Percentiles rank a stretch among this genome's conserved stretches.
Evolutionary conservation across 202 grass and related monocot genomes (phyloP).

Genomic region (Setaria viridis): DNA sequence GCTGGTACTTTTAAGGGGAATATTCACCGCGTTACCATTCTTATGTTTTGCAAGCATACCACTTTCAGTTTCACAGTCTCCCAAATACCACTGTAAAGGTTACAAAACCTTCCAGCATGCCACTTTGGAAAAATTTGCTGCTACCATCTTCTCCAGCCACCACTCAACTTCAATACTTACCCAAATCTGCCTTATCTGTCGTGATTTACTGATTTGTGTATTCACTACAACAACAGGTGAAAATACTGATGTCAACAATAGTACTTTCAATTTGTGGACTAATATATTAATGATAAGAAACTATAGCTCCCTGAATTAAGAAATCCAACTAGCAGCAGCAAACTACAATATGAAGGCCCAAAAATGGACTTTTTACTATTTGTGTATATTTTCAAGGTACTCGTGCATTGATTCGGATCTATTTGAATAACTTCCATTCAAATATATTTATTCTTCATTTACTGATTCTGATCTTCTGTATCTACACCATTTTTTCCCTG

Average conservation of each 20-base stretch:
- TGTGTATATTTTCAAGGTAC: neutral
- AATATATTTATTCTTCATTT: conserved; percentile 20
- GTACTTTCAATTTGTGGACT: neutral
- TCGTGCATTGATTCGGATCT: neutral
- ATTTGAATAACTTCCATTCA: neutral
- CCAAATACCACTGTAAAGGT: neutral
- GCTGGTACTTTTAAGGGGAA: neutral
- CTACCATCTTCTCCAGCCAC: neutral
- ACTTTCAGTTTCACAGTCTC: neutral
- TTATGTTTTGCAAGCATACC: neutral
- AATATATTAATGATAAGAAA: too few relatives aligned
- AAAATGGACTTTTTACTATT: neutral
- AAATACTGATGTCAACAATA: neutral
- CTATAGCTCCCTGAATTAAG: neutral
- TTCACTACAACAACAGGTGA: neutral
- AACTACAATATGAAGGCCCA: neutral
- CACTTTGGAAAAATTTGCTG: neutral
- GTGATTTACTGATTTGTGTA: neutral
- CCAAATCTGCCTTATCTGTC: neutral
- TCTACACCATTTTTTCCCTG: neutral
- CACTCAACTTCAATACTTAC: neutral
- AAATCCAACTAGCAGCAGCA: neutral
- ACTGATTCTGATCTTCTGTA: conserved; percentile 1
- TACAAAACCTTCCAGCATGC: neutral
- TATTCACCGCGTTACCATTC: neutral